These are phyloP conservation scores for Suillus americanus DNA, from an alignment of 768 basidiomycete genomes.

Conservation along the genomic window DNA sequence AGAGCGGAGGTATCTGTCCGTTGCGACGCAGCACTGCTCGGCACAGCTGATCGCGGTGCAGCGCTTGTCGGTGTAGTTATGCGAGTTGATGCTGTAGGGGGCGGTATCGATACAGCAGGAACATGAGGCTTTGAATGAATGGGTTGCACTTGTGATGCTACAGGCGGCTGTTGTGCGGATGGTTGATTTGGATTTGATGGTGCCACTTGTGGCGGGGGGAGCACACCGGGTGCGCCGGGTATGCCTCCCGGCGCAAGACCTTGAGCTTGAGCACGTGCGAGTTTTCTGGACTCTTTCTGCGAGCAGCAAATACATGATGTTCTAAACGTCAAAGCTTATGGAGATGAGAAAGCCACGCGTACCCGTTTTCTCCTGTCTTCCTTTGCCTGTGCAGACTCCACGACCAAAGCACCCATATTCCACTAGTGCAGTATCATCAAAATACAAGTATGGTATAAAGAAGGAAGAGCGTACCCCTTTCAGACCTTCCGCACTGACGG, in stretches of 20 bases:
- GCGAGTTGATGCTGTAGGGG: constrained; percentile 24
- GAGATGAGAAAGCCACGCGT: constrained; percentile 29
- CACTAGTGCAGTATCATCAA: constrained; percentile 44
- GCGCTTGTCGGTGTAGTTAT: constrained; percentile 34
- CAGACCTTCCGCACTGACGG: constrained; percentile 68
- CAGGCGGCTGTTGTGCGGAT: constrained; percentile 26
- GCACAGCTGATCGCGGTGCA: constrained; percentile 30
- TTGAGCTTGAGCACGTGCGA: constrained; percentile 55
- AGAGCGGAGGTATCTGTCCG: constrained; percentile 15
- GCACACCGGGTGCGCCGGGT: constrained; percentile 21
- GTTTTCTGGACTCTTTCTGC: constrained; percentile 73
- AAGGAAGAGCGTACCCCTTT: constrained; percentile 58
- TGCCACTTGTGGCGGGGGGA: constrained; percentile 36
- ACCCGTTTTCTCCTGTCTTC: constrained; percentile 80
- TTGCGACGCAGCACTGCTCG: constrained; percentile 24
- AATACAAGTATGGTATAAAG: constrained; percentile 9
- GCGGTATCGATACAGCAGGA: constrained; percentile 34
- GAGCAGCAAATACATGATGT: constrained; percentile 4
- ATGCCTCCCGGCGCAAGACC: constrained; percentile 22
- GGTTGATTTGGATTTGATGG: constrained; percentile 23
- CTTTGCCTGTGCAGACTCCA: constrained; percentile 70
- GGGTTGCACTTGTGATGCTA: constrained; percentile 8
- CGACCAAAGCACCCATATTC: constrained; percentile 60
- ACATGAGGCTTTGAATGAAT: constrained; percentile 28
- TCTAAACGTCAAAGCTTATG: constrained; percentile 13